Percentiles rank a stretch among this genome's conserved stretches.
These are phyloP conservation scores for sunflower (Helianthus annuus) DNA, from an alignment of 129 eudicot genomes.

Conservation along the genomic window HanXRQr2.0-SUNRISE NC_035441.2:102801243-102801742, in stretches of 20 bases:
- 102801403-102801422: neutral
- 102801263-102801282: conserved; percentile 66
- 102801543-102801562: no score
- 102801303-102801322: neutral
- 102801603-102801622: no score
- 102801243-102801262: conserved; percentile 92
- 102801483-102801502: neutral
- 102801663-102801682: no score
- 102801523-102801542: no score
- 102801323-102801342: neutral
- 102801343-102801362: neutral
- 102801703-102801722: no score
- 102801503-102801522: no score
- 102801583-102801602: no score
- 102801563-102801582: no score
- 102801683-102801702: no score
- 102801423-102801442: no score
- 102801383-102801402: neutral
- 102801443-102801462: conserved; percentile 12
- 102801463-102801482: conserved; percentile 10
- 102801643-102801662: no score
- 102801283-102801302: conserved; percentile 41
- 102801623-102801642: neutral
- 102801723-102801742: no score
- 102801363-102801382: neutral